Percentiles rank a stretch among this genome's conserved stretches.
Evolutionary conservation across 306 rosid genomes (phyloP).

Genomic region (Arachis hypogaea): DNA sequence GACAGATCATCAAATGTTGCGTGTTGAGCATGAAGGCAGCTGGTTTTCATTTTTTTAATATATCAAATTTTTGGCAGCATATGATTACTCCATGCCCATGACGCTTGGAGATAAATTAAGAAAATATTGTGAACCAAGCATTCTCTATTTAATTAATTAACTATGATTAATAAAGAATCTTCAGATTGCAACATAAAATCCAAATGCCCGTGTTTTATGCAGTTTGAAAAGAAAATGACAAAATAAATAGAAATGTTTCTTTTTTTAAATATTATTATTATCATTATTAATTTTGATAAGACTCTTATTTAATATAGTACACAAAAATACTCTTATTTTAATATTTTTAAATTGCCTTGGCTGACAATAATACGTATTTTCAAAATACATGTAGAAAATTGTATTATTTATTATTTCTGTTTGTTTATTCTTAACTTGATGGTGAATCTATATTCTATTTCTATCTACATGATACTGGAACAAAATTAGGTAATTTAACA

Average conservation of each 20-base stretch:
- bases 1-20: slow-evolving; percentile 34
- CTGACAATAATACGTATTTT: too few relatives aligned
- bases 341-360: too few relatives aligned
- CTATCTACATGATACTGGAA: neutral
- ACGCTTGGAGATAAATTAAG: slow-evolving; percentile 19
- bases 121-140: neutral
- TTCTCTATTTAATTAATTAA: slow-evolving; percentile 24
- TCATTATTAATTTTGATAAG: too few relatives aligned
- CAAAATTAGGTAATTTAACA: neutral
- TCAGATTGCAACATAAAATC: neutral
- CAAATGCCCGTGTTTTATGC: neutral
- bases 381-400: too few relatives aligned
- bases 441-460: too few relatives aligned
- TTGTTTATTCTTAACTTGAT: too few relatives aligned
- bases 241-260: neutral
- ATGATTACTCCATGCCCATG: slow-evolving; percentile 27
- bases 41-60: slow-evolving; percentile 14
- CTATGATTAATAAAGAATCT: neutral
- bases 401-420: too few relatives aligned
- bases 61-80: slow-evolving; percentile 5
- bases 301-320: too few relatives aligned
- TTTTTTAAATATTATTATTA: too few relatives aligned
- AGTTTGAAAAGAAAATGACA: slow-evolving; percentile 13
- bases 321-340: too few relatives aligned
- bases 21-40: slow-evolving; percentile 29